A percentile compares a stretch with the other conserved stretches of the same genome.
phyloP scores from a whole-genome alignment of 2,329 filamentous ascomycete genomes.

The Monilinia laxa region DNA sequence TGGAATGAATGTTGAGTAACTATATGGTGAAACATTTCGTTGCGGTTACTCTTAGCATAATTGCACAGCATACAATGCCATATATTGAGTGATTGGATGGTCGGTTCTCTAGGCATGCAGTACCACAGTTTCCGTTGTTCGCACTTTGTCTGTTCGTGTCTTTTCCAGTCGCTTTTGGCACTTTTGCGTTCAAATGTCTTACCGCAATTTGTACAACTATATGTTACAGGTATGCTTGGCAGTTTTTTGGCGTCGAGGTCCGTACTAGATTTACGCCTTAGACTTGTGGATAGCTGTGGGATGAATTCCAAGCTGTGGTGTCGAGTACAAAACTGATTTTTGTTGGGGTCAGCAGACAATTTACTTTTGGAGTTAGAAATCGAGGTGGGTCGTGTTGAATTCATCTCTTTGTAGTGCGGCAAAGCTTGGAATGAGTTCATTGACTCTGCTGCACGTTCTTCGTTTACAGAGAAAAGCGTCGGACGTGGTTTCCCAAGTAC shows the following conservation, averaged over 20 bases:
- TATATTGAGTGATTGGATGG: neutral
- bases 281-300: neutral
- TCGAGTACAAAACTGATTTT: neutral
- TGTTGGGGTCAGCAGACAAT: neutral
- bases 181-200: conserved; percentile 24
- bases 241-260: neutral
- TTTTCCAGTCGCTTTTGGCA: conserved; percentile 33
- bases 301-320: neutral
- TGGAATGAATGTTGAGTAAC: conserved; percentile 28
- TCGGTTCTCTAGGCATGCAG: conserved; percentile 29
- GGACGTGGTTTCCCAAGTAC: conserved; percentile 30
- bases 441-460: neutral
- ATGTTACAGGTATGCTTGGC: conserved; percentile 22
- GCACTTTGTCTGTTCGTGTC: conserved; percentile 32
- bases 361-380: neutral
- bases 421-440: neutral
- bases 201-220: conserved; percentile 29
- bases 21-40: conserved; percentile 28
- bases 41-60: conserved; percentile 10
- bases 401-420: neutral
- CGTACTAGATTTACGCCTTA: neutral
- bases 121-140: conserved; percentile 33
- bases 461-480: conserved; percentile 19
- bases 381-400: neutral
- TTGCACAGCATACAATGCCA: conserved; percentile 32